A percentile compares a stretch with the other conserved stretches of the same genome.
Conservation (phyloP, 805 yeast genomes). For the Cyberlindnera saturnus region DNA sequence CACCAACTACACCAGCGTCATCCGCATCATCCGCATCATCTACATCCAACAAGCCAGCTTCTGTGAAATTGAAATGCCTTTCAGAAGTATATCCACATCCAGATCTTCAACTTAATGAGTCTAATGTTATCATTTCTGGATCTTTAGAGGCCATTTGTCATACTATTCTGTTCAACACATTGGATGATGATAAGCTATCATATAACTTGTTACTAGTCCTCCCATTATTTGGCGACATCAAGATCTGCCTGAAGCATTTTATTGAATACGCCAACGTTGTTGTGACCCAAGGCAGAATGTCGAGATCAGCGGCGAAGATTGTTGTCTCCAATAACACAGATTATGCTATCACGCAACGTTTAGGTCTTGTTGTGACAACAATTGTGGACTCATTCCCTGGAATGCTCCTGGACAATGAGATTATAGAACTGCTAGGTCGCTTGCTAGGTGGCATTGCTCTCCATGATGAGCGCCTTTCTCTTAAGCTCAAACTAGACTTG, state of each 20-base stretch:
- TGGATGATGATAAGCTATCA: conserved; percentile 32
- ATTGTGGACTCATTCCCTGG: conserved; percentile 60
- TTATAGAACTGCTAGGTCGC: conserved; percentile 51
- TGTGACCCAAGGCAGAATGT: conserved; percentile 4
- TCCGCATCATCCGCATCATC: neutral
- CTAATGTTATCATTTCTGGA: conserved; percentile 45
- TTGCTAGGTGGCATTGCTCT: conserved; percentile 44
- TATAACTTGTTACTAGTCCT: conserved; percentile 42
- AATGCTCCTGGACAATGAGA: conserved; percentile 56
- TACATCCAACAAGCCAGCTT: conserved; percentile 4
- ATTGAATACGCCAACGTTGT: conserved; percentile 31
- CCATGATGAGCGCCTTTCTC: conserved; percentile 42
- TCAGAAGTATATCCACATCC: conserved; percentile 57
- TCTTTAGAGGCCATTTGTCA: conserved; percentile 73
- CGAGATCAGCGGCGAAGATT: conserved; percentile 13
- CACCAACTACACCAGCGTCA: conserved; percentile 11
- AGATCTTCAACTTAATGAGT: conserved; percentile 43
- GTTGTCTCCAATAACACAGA: conserved; percentile 29
- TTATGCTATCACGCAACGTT: conserved; percentile 40
- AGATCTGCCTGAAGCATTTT: conserved; percentile 37
- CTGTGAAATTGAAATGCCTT: conserved; percentile 25
- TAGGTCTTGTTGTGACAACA: conserved; percentile 47
- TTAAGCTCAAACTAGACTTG: conserved; percentile 46
- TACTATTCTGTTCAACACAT: conserved; percentile 52
- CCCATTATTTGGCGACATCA: conserved; percentile 48